phyloP scores from a whole-genome alignment of 768 basidiomycete genomes.

The Leucocoprinus birnbaumii region DNA sequence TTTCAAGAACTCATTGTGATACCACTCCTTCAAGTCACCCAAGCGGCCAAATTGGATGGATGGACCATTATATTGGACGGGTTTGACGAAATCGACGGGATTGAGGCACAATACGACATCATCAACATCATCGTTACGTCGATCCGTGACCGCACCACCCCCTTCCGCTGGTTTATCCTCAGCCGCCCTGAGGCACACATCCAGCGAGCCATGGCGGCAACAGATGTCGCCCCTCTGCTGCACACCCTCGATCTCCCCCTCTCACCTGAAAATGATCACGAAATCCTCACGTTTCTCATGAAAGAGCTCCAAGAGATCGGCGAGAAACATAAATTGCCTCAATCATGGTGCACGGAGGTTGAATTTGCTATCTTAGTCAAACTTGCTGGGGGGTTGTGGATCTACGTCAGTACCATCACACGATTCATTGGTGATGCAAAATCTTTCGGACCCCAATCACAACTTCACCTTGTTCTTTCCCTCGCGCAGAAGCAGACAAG shows the following conservation, averaged over 20 bases:
- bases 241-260: conserved; percentile 5
- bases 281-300: conserved; percentile 10
- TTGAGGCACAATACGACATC: neutral
- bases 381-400: conserved; percentile 4
- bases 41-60: neutral
- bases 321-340: neutral
- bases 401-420: conserved; percentile 5
- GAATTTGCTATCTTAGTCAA: neutral
- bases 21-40: neutral
- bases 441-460: neutral
- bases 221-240: neutral
- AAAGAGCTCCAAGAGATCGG: conserved; percentile 3
- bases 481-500: neutral
- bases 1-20: conserved; percentile 5
- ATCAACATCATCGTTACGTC: neutral
- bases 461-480: neutral
- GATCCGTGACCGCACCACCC: neutral
- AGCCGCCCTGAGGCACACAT: conserved; percentile 6
- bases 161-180: neutral
- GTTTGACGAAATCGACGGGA: conserved; percentile 7
- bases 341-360: conserved; percentile 9
- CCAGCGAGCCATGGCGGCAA: neutral
- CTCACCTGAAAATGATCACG: conserved; percentile 7
- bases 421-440: conserved; percentile 11
- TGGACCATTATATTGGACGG: conserved; percentile 10